Base-by-base conservation (phyloP, 768 basidiomycete genomes). In the Lactarius quietus region DNA sequence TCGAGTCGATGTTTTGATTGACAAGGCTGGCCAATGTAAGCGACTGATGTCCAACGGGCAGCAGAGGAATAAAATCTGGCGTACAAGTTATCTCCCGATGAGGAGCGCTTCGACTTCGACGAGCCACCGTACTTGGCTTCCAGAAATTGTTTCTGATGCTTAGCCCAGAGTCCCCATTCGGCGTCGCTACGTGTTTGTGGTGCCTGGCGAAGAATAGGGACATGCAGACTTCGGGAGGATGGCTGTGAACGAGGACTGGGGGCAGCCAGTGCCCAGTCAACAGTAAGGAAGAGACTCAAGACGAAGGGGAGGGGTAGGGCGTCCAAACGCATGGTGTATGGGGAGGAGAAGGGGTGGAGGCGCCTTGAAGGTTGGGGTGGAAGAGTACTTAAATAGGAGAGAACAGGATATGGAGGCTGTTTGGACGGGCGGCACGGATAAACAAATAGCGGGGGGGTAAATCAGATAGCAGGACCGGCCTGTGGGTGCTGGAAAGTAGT, bases 1-100 rank as follows among this genome's bases (percentile, higher is more conserved):
- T 87, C 10, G 86, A 84, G 72, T 92, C 90, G 1, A 78, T 73
- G 61, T 86, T 82, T 73, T 90, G 87, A 70, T 89, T 86, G 23
- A 80, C 79, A n/a, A 90, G 69, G 55, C 89, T 91, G 70, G 3
- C 23, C 26, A 28, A 52, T 9, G 38, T 67, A 63, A 43, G 52
- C 41, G 5, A 20, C 9, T 17, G 9, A 23, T 1, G 6, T 0
- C 18, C 28, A 10, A 41, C 18, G 33, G 17, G 1, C 18, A n/a
- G n/a, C 23, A n/a, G 57, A 26, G n/a, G 33, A 38, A 35, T 36
- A 26, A n/a, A 18, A 36, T 5, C 6, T 6, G 51, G 43, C 72
- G 59, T 58, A 72, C 72, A 72, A 18, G 29, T 70, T 71, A 18
- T 59, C 72, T 69, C 57, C 72, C 58, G n/a, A n/a, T n/a, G n/a